A percentile compares a stretch with the other conserved stretches of the same genome.
Conservation (phyloP, 2,329 filamentous ascomycete genomes). For the Xylaria sp. region DNA sequence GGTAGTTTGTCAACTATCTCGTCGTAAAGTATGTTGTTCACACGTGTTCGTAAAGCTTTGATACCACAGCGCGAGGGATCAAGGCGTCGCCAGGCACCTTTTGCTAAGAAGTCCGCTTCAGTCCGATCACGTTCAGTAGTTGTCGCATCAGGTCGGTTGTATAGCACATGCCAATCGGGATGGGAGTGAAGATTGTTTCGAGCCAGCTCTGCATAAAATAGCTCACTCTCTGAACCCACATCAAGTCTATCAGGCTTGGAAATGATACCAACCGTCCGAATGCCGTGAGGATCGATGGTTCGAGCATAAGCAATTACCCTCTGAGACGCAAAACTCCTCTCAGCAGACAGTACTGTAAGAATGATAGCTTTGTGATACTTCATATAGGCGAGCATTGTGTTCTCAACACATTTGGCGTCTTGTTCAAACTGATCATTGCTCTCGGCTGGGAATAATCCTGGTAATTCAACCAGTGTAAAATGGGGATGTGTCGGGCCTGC, state of each 20-base stretch:
- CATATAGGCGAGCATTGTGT: neutral
- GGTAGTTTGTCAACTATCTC: neutral
- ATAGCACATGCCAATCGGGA: neutral
- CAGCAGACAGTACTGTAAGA: neutral
- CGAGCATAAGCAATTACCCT: neutral
- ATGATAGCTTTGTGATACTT: neutral
- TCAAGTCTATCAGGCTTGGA: neutral
- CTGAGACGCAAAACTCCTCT: neutral
- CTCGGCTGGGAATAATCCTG: neutral
- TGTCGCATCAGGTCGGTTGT: neutral
- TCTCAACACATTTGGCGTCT: neutral
- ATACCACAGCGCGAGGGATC: neutral
- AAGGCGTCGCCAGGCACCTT: neutral
- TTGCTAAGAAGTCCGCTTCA: neutral
- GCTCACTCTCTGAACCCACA: neutral
- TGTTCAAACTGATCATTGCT: neutral
- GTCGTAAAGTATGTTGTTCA: neutral
- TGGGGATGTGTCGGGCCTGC: neutral
- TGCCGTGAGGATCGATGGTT: neutral
- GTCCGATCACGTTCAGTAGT: neutral
- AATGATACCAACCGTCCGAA: neutral
- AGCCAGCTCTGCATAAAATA: neutral
- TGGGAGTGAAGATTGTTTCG: neutral
- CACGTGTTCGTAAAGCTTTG: neutral
- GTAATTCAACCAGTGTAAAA: neutral